Conservation (phyloP, 306 rosid genomes). For the Lablab purpureus region DNA sequence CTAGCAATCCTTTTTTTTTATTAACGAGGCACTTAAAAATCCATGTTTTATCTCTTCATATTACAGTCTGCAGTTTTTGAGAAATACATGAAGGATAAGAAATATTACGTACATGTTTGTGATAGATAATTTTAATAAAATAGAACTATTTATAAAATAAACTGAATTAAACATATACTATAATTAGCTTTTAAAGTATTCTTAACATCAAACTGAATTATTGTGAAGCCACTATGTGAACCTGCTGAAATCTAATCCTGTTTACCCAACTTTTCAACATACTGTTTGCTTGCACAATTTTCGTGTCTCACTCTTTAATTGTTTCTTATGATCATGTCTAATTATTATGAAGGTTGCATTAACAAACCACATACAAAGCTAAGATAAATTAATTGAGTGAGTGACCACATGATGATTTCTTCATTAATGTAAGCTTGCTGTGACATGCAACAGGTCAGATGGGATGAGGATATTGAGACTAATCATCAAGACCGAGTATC, state of each 20-base stretch:
- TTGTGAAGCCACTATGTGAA: slow-evolving; percentile 2
- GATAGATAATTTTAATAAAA: not conserved
- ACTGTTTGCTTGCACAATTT: slow-evolving; percentile 20
- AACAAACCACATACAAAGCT: not conserved
- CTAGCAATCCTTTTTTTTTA: slow-evolving; percentile 1
- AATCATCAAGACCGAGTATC: slow-evolving; percentile 85
- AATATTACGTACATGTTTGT: not conserved
- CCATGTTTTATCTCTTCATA: not conserved
- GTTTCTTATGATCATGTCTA: not conserved
- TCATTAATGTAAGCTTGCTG: slow-evolving; percentile 43
- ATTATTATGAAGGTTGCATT: not conserved
- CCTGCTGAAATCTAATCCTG: not conserved
- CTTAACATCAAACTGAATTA: not conserved
- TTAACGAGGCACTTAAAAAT: not conserved
- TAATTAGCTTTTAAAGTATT: not conserved
- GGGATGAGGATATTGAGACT: slow-evolving; percentile 82
- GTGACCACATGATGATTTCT: slow-evolving; percentile 22
- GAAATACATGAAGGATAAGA: not conserved
- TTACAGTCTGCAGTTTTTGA: not conserved
- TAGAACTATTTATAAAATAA: not conserved
- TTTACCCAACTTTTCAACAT: not conserved
- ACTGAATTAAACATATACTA: too few relatives aligned
- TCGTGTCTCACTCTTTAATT: slow-evolving; percentile 13
- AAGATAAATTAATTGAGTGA: slow-evolving; percentile 16
- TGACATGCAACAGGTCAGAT: slow-evolving; percentile 72